Evolutionary conservation across 176 grass and related monocot species (phyloP).

Genomic region (Eragrostis curvula): DNA sequence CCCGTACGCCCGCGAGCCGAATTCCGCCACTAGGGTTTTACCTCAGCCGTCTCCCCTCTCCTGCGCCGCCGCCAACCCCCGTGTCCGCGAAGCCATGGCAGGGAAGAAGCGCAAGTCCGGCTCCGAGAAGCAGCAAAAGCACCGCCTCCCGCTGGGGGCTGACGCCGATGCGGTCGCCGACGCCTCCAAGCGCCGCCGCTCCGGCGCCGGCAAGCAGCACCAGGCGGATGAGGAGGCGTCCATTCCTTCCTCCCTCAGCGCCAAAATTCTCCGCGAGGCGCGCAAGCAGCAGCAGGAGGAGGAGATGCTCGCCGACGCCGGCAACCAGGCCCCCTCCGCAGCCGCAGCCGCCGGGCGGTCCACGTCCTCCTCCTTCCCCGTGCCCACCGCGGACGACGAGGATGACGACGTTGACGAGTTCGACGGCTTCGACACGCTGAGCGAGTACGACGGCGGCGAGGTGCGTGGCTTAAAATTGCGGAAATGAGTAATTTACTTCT

Average conservation of each 20-base stretch:
- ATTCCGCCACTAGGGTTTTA: slow-evolving; percentile 43
- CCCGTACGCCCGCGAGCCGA: not conserved
- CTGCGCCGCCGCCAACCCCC: not conserved
- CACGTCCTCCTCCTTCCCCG: slow-evolving; percentile 36
- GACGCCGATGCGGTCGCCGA: slow-evolving; percentile 59
- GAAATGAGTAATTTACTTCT: not conserved
- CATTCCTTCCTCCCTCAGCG: slow-evolving; percentile 62
- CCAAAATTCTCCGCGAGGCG: slow-evolving; percentile 86
- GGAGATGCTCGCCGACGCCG: slow-evolving; percentile 55
- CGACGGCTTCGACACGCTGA: slow-evolving; percentile 74
- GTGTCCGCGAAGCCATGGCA: slow-evolving; percentile 40
- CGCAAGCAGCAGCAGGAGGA: slow-evolving; percentile 85
- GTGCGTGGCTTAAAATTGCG: slow-evolving; percentile 25
- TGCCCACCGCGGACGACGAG: slow-evolving; percentile 35
- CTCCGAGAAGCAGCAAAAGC: slow-evolving; percentile 38
- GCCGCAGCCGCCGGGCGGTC: not conserved
- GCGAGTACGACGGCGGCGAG: slow-evolving; percentile 70
- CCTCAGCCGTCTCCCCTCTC: not conserved
- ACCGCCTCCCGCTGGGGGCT: slow-evolving; percentile 54
- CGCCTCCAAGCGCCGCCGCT: slow-evolving; percentile 67
- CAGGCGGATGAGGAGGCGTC: slow-evolving; percentile 67
- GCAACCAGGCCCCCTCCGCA: not conserved
- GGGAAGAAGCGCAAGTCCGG: slow-evolving; percentile 81
- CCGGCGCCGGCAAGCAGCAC: slow-evolving; percentile 64
- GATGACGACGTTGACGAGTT: slow-evolving; percentile 76